Evolutionary conservation across 2,329 filamentous ascomycete species (phyloP).

Genomic region (Tolypocladium endophyticum): DNA sequence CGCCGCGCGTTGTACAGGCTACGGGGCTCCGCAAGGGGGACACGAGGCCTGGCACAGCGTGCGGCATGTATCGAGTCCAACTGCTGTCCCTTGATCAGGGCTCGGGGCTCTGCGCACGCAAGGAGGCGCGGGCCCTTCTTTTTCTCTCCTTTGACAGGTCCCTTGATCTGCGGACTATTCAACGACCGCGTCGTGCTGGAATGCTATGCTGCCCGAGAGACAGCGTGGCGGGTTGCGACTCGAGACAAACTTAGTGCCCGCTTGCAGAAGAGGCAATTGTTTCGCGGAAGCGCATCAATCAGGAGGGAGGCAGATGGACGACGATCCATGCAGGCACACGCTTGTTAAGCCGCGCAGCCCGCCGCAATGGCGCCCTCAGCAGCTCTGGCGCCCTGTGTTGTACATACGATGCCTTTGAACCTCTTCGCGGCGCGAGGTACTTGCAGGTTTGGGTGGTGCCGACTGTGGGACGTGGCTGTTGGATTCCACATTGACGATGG

Average conservation of each 20-base stretch:
- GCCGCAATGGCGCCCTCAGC: background rate
- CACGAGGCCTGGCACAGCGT: background rate
- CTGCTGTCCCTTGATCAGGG: background rate
- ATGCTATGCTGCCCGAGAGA: background rate
- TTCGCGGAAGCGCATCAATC: background rate
- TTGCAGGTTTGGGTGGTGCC: background rate
- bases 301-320: background rate
- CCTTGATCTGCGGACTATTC: background rate
- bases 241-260: background rate
- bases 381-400: background rate
- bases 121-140: background rate
- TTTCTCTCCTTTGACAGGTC: background rate
- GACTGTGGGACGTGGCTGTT: background rate
- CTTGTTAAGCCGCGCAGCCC: background rate
- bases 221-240: background rate
- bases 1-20: background rate
- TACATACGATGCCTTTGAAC: background rate
- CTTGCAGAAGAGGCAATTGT: background rate
- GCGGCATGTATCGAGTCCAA: background rate
- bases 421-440: background rate
- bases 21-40: background rate
- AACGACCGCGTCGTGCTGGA: background rate
- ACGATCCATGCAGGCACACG: background rate
- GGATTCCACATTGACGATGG: background rate
- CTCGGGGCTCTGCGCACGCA: background rate